phyloP scores from a whole-genome alignment of 345 rosid species.

The Boechera retrofracta region DNA sequence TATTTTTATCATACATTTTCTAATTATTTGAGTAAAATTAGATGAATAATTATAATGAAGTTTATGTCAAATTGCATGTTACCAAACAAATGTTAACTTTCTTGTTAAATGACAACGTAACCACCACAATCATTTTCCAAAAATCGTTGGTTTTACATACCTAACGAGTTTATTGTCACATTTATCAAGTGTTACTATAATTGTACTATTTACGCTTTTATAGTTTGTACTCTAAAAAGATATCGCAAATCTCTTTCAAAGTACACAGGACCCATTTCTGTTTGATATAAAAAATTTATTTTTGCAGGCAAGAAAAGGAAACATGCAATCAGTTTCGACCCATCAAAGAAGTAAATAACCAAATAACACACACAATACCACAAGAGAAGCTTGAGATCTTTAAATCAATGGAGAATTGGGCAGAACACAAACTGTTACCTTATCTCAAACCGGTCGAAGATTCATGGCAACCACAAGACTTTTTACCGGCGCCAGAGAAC shows the following conservation, averaged over 20 bases:
- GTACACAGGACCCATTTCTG: slow-evolving; percentile 30
- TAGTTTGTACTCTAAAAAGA: slow-evolving; percentile 24
- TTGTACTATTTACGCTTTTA: not conserved
- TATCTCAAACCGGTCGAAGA: slow-evolving; percentile 65
- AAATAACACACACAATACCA: slow-evolving; percentile 50
- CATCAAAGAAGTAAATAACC: slow-evolving; percentile 41
- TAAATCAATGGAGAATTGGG: slow-evolving; percentile 56
- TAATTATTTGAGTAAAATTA: no score
- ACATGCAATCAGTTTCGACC: slow-evolving; percentile 40
- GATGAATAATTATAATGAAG: no score
- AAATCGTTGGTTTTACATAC: no score
- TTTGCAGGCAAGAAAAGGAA: slow-evolving; percentile 24
- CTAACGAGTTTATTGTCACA: no score
- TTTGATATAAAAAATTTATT: not conserved
- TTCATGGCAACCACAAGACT: slow-evolving; percentile 75
- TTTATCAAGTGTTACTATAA: no score
- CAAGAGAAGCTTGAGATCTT: slow-evolving; percentile 64
- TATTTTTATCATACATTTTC: no score
- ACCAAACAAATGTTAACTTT: no score
- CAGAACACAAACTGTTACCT: slow-evolving; percentile 46
- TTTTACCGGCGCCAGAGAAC: slow-evolving; percentile 55
- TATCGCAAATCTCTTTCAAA: slow-evolving; percentile 17
- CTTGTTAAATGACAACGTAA: no score
- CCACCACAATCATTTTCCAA: no score
- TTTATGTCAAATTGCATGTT: no score